Conservation (phyloP, 1,139 yeast genomes). For the Yamadazyma triangularis region DNA sequence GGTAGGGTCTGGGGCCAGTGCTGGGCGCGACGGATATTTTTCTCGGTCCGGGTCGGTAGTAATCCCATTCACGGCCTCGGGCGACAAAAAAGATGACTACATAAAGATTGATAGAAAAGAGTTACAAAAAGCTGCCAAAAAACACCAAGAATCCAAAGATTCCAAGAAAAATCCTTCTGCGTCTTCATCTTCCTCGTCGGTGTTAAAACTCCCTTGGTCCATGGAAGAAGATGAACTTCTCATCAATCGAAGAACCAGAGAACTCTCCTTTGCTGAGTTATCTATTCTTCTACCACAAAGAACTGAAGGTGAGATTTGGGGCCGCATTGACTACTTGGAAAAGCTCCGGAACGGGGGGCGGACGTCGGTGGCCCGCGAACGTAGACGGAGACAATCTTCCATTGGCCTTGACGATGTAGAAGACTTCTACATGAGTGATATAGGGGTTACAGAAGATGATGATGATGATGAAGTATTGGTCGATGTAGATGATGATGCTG, state of each 20-base stretch:
- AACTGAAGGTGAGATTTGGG: conserved; percentile 69
- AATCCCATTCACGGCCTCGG: conserved; percentile 36
- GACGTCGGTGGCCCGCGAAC: conserved; percentile 25
- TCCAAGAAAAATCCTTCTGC: conserved; percentile 11
- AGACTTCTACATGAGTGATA: conserved; percentile 41
- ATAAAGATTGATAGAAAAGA: conserved; percentile 6
- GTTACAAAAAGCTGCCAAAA: conserved; percentile 6
- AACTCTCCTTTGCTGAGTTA: conserved; percentile 69
- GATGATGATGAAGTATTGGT: conserved; percentile 36
- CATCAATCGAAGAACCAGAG: conserved; percentile 51
- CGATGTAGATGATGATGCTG: conserved; percentile 35
- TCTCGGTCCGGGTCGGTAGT: conserved; percentile 45
- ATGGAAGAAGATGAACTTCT: conserved; percentile 75
- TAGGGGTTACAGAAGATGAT: conserved; percentile 32
- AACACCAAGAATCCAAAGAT: conserved; percentile 6
- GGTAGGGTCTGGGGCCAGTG: conserved; percentile 21
- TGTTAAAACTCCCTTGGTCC: conserved; percentile 44
- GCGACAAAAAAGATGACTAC: conserved; percentile 20
- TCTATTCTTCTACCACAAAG: conserved; percentile 68
- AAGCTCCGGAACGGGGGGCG: conserved; percentile 40
- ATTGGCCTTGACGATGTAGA: conserved; percentile 45
- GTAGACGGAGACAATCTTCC: conserved; percentile 37
- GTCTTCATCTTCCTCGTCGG: too few species aligned
- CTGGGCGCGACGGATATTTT: too few species aligned
- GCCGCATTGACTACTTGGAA: conserved; percentile 56